These are phyloP conservation scores for Phylloboletellus chloephorus DNA, from an alignment of 1,284 basidiomycete species.

Conservation along the genomic window DNA sequence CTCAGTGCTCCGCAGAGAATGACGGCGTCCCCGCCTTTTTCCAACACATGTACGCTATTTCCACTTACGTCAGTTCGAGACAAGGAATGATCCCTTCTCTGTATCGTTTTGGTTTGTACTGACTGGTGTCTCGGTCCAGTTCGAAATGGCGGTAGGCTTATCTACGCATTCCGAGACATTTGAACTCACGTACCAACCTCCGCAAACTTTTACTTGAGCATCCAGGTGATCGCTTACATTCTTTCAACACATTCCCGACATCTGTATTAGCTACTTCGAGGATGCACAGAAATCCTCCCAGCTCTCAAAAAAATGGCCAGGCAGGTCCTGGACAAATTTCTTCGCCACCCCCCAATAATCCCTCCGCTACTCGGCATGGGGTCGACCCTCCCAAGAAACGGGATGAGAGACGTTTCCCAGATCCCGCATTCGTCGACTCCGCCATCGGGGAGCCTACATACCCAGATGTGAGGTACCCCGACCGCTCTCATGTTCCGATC, in stretches of 20 bases:
- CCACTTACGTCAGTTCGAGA: background rate
- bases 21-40: conserved; percentile 1
- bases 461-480: conserved; percentile 9
- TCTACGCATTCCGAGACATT: conserved; percentile 8
- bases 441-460: conserved; percentile 1
- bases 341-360: conserved; percentile 1
- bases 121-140: conserved; percentile 15
- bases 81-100: background rate
- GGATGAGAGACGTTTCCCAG: conserved; percentile 1
- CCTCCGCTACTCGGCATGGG: background rate
- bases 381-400: background rate
- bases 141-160: conserved; percentile 19
- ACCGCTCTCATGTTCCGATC: conserved; percentile 10
- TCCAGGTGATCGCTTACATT: conserved; percentile 17
- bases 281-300: conserved; percentile 18
- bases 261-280: background rate
- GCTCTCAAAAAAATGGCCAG: conserved; percentile 11
- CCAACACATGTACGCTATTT: background rate
- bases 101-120: conserved; percentile 4
- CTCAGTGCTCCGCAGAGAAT: conserved; percentile 9
- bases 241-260: conserved; percentile 3
- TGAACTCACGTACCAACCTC: background rate
- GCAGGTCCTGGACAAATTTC: conserved; percentile 20
- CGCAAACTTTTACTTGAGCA: conserved; percentile 5
- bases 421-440: conserved; percentile 1